A percentile compares a stretch with the other conserved stretches of the same genome.
Evolutionary conservation across 257 asterid genomes (phyloP).

Genomic region (Linderniella brevidens): DNA sequence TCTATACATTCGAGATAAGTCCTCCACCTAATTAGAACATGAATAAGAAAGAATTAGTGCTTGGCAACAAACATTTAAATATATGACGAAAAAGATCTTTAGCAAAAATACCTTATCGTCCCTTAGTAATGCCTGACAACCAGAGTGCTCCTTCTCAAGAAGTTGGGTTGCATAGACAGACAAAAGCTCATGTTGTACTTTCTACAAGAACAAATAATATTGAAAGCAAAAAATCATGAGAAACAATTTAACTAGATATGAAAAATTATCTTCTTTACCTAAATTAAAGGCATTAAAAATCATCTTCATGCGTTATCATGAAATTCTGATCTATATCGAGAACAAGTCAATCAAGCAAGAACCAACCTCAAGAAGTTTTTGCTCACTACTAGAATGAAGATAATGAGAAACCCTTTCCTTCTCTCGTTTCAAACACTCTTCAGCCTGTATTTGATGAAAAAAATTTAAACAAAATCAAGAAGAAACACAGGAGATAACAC

Average conservation of each 20-base stretch:
- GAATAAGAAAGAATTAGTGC: neutral
- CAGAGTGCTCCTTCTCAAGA: conserved; percentile 95
- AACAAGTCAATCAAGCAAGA: conserved; percentile 8
- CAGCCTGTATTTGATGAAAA: conserved; percentile 18
- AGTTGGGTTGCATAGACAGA: conserved; percentile 88
- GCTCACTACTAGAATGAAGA: conserved; percentile 92
- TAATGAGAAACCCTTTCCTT: conserved; percentile 89
- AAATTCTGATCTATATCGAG: neutral
- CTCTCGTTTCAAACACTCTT: conserved; percentile 63
- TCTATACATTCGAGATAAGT: conserved; percentile 93
- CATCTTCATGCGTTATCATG: neutral
- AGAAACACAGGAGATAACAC: neutral
- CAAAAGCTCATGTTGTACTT: conserved; percentile 80
- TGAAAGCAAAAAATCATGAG: neutral
- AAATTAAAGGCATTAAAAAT: too few relatives aligned
- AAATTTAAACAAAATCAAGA: neutral
- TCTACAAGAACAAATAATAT: conserved; percentile 21
- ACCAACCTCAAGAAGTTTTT: conserved; percentile 90
- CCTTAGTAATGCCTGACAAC: conserved; percentile 86
- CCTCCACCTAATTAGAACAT: conserved; percentile 45
- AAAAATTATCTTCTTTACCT: too few relatives aligned
- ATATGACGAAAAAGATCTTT: neutral
- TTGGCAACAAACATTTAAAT: neutral
- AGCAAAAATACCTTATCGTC: conserved; percentile 68
- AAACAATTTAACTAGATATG: neutral